Evolutionary conservation across 2,329 filamentous ascomycete genomes (phyloP), one percentile per base, ranked within the genome.

Genomic region (Aspergillus novofumigatus): DNA sequence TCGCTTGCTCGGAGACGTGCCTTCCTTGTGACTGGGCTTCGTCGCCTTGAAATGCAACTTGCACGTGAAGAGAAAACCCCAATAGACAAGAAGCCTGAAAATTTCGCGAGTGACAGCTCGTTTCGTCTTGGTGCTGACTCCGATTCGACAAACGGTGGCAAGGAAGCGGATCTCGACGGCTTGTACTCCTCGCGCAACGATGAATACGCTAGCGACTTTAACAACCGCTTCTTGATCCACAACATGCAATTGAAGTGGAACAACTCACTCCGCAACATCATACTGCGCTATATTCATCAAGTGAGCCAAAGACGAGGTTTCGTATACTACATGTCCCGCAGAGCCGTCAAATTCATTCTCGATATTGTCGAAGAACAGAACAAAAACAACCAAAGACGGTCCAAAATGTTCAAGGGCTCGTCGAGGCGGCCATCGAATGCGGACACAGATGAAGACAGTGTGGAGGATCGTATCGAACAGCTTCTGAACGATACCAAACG

Each of bases 241-340:
- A 99, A 99, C 67, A 85, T 95, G 71, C 94, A 99, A 69, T 79
- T 99, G 56, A 99, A 99, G 74, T 99, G 94, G 94, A 97, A 96
- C 77, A 99, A 99, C 67, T 85, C 92, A 10, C 77, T 99, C 41
- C 86, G 94, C 58, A 97, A 99, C 69, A 97, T 97, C 67, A 94
- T 99, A 51, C 83, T 99, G 44, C 90, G 94, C 25, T 99, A 99
- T 72, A 95, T 94, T 61, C 94, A 99, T 70, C 94, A 99, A 78
- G 94, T 96, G 67, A 92, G 92, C 71, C 95, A 99, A 75, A 85
- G 94, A 52, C 87, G 94, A 64, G 95, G 94, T 53, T 97, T 99
- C 69, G 88, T 99, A 29, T 99, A 99, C 77, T 99, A 99, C 75
- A 88, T 97, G 77, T 97, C 95, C 10, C 86, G 93, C 49, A 87